Percentiles rank a stretch among this genome's conserved stretches.
phyloP scores from a whole-genome alignment of 257 asterid species.

The Primulina tabacum region DNA sequence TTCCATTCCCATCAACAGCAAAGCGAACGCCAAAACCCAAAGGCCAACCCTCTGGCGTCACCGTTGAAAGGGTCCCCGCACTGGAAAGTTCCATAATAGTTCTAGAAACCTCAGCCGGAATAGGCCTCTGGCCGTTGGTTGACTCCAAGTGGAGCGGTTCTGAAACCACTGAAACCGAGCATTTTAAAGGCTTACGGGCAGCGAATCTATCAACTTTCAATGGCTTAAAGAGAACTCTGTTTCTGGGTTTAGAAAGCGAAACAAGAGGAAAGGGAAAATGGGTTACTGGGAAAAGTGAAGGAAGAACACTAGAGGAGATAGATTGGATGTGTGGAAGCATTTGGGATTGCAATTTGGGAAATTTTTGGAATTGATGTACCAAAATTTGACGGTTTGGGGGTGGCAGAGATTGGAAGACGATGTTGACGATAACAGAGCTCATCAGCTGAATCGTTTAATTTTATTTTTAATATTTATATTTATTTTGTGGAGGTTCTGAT shows the following conservation, averaged over 20 bases:
- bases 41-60: constrained; percentile 71
- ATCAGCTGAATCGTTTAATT: no score
- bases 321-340: constrained; percentile 61
- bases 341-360: constrained; percentile 9
- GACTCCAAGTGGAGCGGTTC: constrained; percentile 47
- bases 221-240: constrained; percentile 23
- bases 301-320: constrained; percentile 33
- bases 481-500: no score
- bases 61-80: constrained; percentile 68
- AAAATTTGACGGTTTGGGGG: neutral
- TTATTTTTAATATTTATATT: no score
- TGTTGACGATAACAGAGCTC: neutral
- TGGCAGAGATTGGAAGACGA: neutral
- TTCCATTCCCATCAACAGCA: constrained; percentile 68
- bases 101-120: constrained; percentile 81
- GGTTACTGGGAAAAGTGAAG: constrained; percentile 38
- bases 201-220: constrained; percentile 26
- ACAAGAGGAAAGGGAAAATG: constrained; percentile 26
- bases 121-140: constrained; percentile 47
- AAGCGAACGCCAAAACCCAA: constrained; percentile 75
- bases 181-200: constrained; percentile 34
- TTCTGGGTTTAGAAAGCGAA: constrained; percentile 25
- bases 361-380: constrained; percentile 1
- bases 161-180: constrained; percentile 61
- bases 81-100: constrained; percentile 71